These are phyloP conservation scores for Trichosporon inkin DNA, from an alignment of 1,284 basidiomycete species.

Conservation along the genomic window DNA sequence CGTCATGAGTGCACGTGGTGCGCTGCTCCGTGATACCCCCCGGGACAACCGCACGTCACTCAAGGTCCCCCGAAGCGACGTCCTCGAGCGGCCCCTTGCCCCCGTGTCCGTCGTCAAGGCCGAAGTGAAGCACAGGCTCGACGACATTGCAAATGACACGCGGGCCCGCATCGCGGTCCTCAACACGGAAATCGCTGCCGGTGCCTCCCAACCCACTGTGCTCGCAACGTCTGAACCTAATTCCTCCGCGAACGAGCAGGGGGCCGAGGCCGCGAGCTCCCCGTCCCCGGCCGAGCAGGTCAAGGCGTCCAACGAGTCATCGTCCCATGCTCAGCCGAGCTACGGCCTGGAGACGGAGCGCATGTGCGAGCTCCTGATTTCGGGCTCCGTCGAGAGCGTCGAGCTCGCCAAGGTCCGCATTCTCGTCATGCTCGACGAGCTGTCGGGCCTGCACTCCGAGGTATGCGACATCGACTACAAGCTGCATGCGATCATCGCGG, in stretches of 20 bases:
- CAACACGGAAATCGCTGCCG: constrained; percentile 39
- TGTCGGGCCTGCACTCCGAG: constrained; percentile 87
- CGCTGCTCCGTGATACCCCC: constrained; percentile 83
- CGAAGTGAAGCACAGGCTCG: constrained; percentile 79
- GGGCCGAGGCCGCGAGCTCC: constrained; percentile 9
- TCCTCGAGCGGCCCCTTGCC: constrained; percentile 72
- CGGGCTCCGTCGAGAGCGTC: constrained; percentile 78
- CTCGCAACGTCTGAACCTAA: constrained; percentile 33
- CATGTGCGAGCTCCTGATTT: constrained; percentile 85
- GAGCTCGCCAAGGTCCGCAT: constrained; percentile 85
- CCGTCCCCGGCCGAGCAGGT: neutral
- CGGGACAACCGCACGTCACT: constrained; percentile 79
- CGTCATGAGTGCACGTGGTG: constrained; percentile 83
- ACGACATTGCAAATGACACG: constrained; percentile 85
- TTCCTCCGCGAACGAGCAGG: constrained; percentile 14
- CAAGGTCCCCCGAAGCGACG: constrained; percentile 85
- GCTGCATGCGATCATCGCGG: constrained; percentile 84
- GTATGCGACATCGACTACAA: constrained; percentile 92
- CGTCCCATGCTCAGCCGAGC: constrained; percentile 10
- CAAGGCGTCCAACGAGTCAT: constrained; percentile 4
- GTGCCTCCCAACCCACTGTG: constrained; percentile 29
- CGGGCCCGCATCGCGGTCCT: constrained; percentile 79
- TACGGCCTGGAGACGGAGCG: constrained; percentile 87
- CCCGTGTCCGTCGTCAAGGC: constrained; percentile 71
- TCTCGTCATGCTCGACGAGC: constrained; percentile 89